Base-by-base conservation (phyloP, 176 grass and related monocot genomes). In the Aegilops longissima region DNA sequence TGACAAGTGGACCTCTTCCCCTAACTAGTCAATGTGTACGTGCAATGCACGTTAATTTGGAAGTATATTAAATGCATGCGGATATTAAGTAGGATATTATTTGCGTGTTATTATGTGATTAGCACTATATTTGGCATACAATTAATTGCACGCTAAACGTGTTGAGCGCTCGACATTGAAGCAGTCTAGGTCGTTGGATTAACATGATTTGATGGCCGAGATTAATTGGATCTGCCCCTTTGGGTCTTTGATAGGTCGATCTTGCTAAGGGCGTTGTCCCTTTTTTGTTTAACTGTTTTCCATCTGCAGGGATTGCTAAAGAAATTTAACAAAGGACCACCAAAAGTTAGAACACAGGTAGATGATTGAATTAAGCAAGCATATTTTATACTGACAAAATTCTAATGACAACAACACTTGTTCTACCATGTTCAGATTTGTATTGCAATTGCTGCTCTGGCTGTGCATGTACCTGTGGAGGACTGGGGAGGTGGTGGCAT, bases 291-390 rank as follows among this genome's bases (percentile, higher is more conserved):
- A 59, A 61, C 36, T 66, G 69, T 59, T 51, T 47, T 88, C 63
- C 30, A 70, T 77, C 86, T 87, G 77, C 87, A 99, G 97, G 80
- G 35, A 52, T 85, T 99, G 89, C 80, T 99, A 76, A 96, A 94
- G 88, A 94, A 93, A 78, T 88, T 96, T 86, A 94, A 91, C 70
- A 94, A 90, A 25, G 97, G 97, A 66, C 94, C 94, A 40, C 94
- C 87, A 45, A 99, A 96, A 91, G 97, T 99, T 80, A 93, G 97
- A 94, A 99, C 92, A 66, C 97, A 99, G 94, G 97, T 99, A 90
- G 84, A 12, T 45, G 29, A 77, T 30, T 47, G 49, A 85, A 64
- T 90, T 78, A 84, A 83, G 77, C 31, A 56, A 21, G 4, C 73
- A 75, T 9, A 69, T 31, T 84, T 86, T 93, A 25, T 80, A 9